Evolutionary conservation across 176 grass and related monocot species (phyloP).

Genomic region (Avena insularis): DNA sequence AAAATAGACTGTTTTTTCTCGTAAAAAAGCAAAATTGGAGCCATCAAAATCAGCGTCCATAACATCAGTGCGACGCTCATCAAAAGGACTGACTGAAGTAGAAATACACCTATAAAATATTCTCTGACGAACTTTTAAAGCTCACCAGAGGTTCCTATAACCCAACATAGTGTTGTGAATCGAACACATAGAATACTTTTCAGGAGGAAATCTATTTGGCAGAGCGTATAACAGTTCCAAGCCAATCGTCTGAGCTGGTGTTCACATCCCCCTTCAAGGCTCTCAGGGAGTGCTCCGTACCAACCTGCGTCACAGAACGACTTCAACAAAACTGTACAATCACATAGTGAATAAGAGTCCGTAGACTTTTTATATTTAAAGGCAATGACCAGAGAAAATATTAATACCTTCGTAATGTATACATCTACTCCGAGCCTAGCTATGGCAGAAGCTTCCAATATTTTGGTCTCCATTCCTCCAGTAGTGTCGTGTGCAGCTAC

Average conservation of each 20-base stretch:
- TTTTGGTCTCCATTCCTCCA: conserved; percentile 95
- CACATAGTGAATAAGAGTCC: background rate
- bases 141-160: background rate
- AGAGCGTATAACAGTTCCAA: conserved; percentile 82
- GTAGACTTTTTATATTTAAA: background rate
- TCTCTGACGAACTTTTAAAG: background rate
- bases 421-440: conserved; percentile 88
- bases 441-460: conserved; percentile 82
- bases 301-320: conserved; percentile 57
- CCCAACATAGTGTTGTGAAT: background rate
- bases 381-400: background rate
- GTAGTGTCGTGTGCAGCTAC: conserved; percentile 93
- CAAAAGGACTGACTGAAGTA: background rate
- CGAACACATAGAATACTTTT: background rate
- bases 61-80: background rate
- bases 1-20: background rate
- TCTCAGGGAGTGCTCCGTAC: conserved; percentile 74
- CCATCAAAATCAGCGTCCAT: background rate
- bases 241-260: conserved; percentile 67
- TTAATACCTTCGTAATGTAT: conserved; percentile 82
- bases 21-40: background rate
- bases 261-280: conserved; percentile 73
- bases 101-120: background rate
- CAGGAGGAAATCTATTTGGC: conserved; percentile 41
- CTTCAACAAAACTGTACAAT: background rate